Evolutionary conservation across 257 asterid species (phyloP).

Genomic region (Solanum corneliomulleri): DNA sequence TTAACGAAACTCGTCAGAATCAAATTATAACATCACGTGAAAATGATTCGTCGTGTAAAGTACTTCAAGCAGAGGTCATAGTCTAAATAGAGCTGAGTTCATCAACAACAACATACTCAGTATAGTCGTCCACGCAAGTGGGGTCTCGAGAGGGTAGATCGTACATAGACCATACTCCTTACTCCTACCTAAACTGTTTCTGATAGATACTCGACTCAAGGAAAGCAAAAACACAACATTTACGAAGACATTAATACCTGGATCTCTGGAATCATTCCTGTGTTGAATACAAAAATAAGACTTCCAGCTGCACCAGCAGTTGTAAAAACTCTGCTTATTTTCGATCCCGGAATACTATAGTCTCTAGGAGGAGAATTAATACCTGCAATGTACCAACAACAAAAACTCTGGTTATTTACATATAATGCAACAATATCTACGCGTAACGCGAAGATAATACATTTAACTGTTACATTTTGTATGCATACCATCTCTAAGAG

Average conservation of each 20-base stretch:
- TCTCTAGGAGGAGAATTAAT: slow-evolving; percentile 45
- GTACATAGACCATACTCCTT: background rate
- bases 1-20: background rate
- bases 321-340: slow-evolving; percentile 40
- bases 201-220: background rate
- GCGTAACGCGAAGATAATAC: background rate
- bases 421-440: background rate
- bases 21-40: background rate
- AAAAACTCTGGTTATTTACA: background rate
- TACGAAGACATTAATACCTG: slow-evolving; percentile 35
- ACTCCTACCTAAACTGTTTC: background rate
- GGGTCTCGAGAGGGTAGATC: background rate
- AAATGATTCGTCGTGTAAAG: background rate
- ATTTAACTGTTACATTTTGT: background rate
- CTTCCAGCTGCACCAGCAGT: slow-evolving; percentile 78
- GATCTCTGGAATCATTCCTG: slow-evolving; percentile 98
- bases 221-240: background rate
- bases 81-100: background rate
- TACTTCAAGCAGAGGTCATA: background rate
- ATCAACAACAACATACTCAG: background rate
- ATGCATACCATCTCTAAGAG: slow-evolving; percentile 73
- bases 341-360: slow-evolving; percentile 53
- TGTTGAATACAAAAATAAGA: slow-evolving; percentile 82
- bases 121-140: background rate
- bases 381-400: slow-evolving; percentile 9